A percentile compares a stretch with the other conserved stretches of the same genome.
Conservation (phyloP, 2,329 filamentous ascomycete species). For the Sporothrix humicola region DNA sequence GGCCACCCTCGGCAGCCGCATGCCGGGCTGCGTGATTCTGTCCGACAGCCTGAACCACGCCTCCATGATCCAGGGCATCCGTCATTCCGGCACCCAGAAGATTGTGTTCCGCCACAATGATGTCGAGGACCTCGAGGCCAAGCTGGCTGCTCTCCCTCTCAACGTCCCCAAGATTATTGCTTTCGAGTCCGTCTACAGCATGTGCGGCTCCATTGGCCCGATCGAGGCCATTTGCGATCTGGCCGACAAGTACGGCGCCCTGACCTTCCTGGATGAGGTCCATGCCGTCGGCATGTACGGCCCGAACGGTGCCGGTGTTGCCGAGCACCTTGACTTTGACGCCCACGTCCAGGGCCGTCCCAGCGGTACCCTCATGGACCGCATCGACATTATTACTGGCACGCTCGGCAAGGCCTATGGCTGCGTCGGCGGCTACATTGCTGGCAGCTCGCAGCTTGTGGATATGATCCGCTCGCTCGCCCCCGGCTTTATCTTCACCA, state of each 20-base stretch:
- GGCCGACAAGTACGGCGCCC: constrained; percentile 94
- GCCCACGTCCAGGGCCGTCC: constrained; percentile 77
- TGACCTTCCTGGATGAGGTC: constrained; percentile 98
- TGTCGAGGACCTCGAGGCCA: constrained; percentile 86
- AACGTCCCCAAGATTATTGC: constrained; percentile 96
- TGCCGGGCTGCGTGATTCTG: constrained; percentile 96
- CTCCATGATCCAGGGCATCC: constrained; percentile 99
- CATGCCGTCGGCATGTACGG: constrained; percentile 99
- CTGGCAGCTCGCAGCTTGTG: constrained; percentile 82
- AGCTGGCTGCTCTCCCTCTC: constrained; percentile 83
- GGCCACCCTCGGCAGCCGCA: constrained; percentile 93
- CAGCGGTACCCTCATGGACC: constrained; percentile 87
- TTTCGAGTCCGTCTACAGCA: constrained; percentile 98
- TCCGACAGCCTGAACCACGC: constrained; percentile 97
- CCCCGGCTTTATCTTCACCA: constrained; percentile 98
- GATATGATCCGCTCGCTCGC: constrained; percentile 94
- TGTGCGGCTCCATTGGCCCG: constrained; percentile 96
- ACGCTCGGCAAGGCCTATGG: constrained; percentile 98
- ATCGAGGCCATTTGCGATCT: constrained; percentile 96
- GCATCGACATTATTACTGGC: constrained; percentile 95
- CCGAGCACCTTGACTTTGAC: constrained; percentile 95
- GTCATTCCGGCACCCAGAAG: constrained; percentile 95
- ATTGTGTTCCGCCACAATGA: constrained; percentile 99
- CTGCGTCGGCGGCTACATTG: constrained; percentile 97
- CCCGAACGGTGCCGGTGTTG: constrained; percentile 91